Conservation (phyloP, 768 basidiomycete genomes). For the Psilocybe subaeruginosa region DNA sequence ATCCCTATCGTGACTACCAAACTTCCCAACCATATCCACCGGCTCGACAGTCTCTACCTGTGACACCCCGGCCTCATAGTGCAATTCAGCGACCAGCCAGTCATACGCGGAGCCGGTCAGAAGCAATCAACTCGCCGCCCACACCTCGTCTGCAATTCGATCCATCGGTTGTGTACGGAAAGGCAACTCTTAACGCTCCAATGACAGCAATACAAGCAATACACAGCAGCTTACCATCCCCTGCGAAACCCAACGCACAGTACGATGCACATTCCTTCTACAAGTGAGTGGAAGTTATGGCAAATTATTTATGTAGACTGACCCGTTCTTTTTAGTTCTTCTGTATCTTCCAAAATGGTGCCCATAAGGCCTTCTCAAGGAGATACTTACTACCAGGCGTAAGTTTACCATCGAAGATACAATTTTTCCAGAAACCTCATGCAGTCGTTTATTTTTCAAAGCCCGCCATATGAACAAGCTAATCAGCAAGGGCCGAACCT, state of each 20-base stretch:
- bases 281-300: slow-evolving; percentile 42
- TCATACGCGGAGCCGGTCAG: background rate
- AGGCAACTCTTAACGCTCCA: slow-evolving; percentile 1
- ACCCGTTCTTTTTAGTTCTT: slow-evolving; percentile 6
- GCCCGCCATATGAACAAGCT: background rate
- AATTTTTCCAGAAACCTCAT: background rate
- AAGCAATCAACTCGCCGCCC: background rate
- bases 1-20: slow-evolving; percentile 8
- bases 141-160: slow-evolving; percentile 39
- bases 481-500: background rate
- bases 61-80: slow-evolving; percentile 7
- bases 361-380: slow-evolving; percentile 7
- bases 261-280: slow-evolving; percentile 51
- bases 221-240: background rate
- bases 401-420: background rate
- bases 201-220: slow-evolving; percentile 8
- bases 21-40: slow-evolving; percentile 3
- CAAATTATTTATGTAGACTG: background rate
- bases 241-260: slow-evolving; percentile 5
- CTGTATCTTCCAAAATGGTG: slow-evolving; percentile 20
- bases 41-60: slow-evolving; percentile 16
- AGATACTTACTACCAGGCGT: slow-evolving; percentile 1
- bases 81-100: background rate
- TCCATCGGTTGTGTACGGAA: slow-evolving; percentile 50
- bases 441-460: background rate